Evolutionary conservation across 169 alveolate genomes (phyloP).

Genomic region (Plasmodium chabaudi): DNA sequence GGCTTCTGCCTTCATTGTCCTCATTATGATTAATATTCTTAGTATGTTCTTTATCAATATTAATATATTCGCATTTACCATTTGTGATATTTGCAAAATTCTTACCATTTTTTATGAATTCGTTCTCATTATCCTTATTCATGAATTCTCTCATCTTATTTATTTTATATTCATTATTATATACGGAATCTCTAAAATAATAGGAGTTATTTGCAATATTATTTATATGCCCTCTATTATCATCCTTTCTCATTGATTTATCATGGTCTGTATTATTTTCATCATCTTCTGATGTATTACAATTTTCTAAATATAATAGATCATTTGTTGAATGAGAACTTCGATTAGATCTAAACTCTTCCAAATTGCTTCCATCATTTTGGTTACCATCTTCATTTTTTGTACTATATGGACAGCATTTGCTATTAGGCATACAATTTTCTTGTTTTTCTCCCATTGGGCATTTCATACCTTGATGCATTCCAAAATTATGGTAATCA

Average conservation of each 20-base stretch:
- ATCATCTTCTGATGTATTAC: slow-evolving; percentile 71
- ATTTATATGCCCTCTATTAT: slow-evolving; percentile 3
- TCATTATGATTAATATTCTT: not conserved
- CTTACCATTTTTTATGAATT: not conserved
- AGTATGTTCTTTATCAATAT: not conserved
- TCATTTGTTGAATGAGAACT: slow-evolving; percentile 70
- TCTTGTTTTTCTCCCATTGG: no score
- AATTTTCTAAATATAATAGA: slow-evolving; percentile 50
- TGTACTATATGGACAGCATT: not conserved
- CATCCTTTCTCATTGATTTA: slow-evolving; percentile 2
- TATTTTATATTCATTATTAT: slow-evolving; percentile 72
- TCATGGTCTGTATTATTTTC: slow-evolving; percentile 8
- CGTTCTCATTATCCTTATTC: slow-evolving; percentile 14
- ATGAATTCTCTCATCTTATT: slow-evolving; percentile 65
- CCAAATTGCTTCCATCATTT: not conserved
- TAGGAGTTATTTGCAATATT: slow-evolving; percentile 14
- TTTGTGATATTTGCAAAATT: not conserved
- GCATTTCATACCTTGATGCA: no score
- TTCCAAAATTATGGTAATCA: no score
- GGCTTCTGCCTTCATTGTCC: not conserved
- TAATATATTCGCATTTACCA: not conserved
- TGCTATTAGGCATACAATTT: no score
- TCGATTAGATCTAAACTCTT: slow-evolving; percentile 18
- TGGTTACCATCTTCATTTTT: not conserved
- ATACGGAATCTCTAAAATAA: slow-evolving; percentile 45